Base-by-base conservation (phyloP, 176 grass and related monocot genomes). In the Chrysopogon serrulatus region DNA sequence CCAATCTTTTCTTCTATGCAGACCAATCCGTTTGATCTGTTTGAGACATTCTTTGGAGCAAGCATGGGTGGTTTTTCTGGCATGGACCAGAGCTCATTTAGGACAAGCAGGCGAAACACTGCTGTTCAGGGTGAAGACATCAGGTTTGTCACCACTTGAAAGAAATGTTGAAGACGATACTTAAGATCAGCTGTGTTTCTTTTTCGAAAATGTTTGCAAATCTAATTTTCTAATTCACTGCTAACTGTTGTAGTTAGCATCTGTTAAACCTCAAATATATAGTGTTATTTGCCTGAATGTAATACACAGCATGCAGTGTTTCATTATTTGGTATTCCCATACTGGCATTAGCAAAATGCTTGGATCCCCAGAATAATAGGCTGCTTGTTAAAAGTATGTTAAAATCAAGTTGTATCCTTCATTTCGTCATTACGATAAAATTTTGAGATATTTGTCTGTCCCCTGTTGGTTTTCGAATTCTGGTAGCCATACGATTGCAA, bases 1-100 rank as follows among this genome's bases (percentile, higher is more conserved):
- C 40, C 28, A 73, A 12, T 33, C 40, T n/a, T 70, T 85, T 88
- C 53, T 28, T 82, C 27, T 44, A 76, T 77, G 77, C 87, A 98
- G 96, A 90, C 89, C 39, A 98, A 98, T 94, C 96, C 96, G 67
- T 98, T 98, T 41, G 96, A 98, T 90, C 88, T 98, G 53, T 98
- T 98, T 36, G 93, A 98, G 74, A 93, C 91, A 82, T 98, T 98
- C 82, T 98, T 98, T 62, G 96, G 96, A 79, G 83, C 91, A 80
- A 98, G 87, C 89, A 98, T 98, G 96, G 91, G 93, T 62, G 87
- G 86, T 6, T 98, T 98, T 88, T 87, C 93, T 83, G 89, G 93
- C 40, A 92, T 98, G 93, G 96, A 95, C 73, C 96, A 92, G 82
- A 77, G 79, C 41, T 33, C 91, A 59, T 95, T 94, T 78, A 90